Evolutionary conservation across 192 early-diverging fungal species (phyloP).

Genomic region (Coemansia sp.): DNA sequence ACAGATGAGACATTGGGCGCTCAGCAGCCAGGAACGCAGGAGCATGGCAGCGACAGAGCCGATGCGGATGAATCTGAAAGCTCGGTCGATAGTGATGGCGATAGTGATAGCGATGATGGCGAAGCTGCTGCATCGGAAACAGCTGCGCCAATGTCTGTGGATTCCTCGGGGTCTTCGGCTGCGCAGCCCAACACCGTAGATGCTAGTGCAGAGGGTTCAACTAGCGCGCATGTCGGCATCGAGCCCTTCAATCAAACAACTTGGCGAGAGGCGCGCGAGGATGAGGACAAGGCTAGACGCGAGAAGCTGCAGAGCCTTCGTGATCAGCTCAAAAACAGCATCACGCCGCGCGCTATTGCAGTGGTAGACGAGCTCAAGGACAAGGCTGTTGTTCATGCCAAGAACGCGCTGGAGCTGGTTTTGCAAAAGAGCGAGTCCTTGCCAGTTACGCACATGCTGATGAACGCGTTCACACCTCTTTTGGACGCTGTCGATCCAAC

Average conservation of each 20-base stretch:
- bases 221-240: conserved; percentile 7
- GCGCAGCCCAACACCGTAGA: background rate
- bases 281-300: conserved; percentile 24
- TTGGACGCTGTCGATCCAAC: conserved; percentile 15
- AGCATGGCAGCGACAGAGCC: background rate
- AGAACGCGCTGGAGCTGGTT: conserved; percentile 41
- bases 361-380: conserved; percentile 41
- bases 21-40: background rate
- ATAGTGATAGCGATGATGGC: background rate
- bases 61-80: background rate
- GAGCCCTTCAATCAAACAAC: conserved; percentile 31
- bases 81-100: background rate
- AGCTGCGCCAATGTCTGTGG: conserved; percentile 38
- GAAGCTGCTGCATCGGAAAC: conserved; percentile 38
- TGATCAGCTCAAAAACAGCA: conserved; percentile 59
- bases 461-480: conserved; percentile 35
- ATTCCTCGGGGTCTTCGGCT: conserved; percentile 5
- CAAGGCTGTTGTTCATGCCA: conserved; percentile 35
- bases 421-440: conserved; percentile 35
- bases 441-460: conserved; percentile 27
- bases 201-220: conserved; percentile 15
- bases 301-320: conserved; percentile 33
- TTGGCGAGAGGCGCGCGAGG: conserved; percentile 46
- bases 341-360: conserved; percentile 39
- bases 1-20: background rate